Conservation (phyloP, 2,329 filamentous ascomycete species). For the Beauveria asiatica region DNA sequence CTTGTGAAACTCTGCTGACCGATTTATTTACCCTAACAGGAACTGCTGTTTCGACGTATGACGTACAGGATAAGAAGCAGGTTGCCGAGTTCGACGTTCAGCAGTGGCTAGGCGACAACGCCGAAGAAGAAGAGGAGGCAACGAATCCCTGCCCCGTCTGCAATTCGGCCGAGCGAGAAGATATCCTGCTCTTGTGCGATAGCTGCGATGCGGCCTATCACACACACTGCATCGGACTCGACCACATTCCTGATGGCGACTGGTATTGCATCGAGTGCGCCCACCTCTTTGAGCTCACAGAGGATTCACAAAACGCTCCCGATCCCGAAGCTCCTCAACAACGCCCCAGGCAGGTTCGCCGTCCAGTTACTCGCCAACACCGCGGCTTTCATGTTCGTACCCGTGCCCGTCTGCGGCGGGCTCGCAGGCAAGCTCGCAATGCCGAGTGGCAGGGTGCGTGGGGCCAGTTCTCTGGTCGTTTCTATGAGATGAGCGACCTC, state of each 20-base stretch:
- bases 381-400: constrained; percentile 40
- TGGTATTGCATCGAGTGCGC: constrained; percentile 91
- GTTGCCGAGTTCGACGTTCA: constrained; percentile 81
- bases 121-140: constrained; percentile 63
- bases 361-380: constrained; percentile 24
- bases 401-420: constrained; percentile 46
- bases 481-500: constrained; percentile 48
- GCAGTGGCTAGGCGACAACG: constrained; percentile 60
- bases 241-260: constrained; percentile 62
- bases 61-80: constrained; percentile 77
- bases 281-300: constrained; percentile 34
- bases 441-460: constrained; percentile 87
- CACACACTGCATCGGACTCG: constrained; percentile 81
- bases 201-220: constrained; percentile 86
- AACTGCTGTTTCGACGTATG: constrained; percentile 47
- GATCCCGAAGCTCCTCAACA: constrained; percentile 17
- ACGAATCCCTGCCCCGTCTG: constrained; percentile 76
- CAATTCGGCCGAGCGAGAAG: constrained; percentile 69
- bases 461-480: constrained; percentile 52
- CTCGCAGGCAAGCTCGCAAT: constrained; percentile 56
- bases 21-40: constrained; percentile 30
- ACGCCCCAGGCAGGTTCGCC: constrained; percentile 21
- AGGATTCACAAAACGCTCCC: constrained; percentile 25
- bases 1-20: neutral
- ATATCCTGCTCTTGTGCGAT: constrained; percentile 82